Base-by-base conservation (phyloP, 768 basidiomycete species). In the Butyriboletus loyo region DNA sequence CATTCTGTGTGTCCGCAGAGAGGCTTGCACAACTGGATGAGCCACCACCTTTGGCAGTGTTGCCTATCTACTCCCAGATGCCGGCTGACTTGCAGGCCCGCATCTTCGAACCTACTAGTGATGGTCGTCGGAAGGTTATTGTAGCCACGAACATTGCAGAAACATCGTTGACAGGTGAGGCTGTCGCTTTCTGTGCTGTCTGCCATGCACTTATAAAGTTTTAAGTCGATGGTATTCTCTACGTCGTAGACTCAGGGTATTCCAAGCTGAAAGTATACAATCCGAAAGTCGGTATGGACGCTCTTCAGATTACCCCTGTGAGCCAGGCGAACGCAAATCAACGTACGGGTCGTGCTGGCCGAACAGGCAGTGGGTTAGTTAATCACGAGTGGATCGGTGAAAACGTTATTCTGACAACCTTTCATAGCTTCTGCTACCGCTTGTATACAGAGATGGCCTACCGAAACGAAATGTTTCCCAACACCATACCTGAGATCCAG, bases 41-140 rank as follows among this genome's bases (percentile, higher is more conserved):
- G 13, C 90, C 93, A 11, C 75, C 89, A 0, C 83, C 87, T 3
- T 73, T 98, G 24, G 86, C 94, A 1, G 85, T 98, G n/a, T 75
- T 99, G 28, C 97, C 97, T 7, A 99, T 98, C 57, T 98, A 99
- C 72, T 98, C 97, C 4, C 96, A 98, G 67, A 98, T 98, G 97
- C 97, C 97, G 10, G 97, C 97, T 7, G 97, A 98, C 74, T 74
- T 99, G 34, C 97, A 99, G 67, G 96, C 97, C 22, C 96, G 93
- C 69, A 99, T 99, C 55, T 98, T 98, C 62, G 89, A 94, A 52
- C 85, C 96, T 8, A 98, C 97, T 0, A 76, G 82, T 22, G 97
- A 99, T 69, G 97, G 97, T 3, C 79, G 97, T 41, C 77, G 97
- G 49, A 99, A 99, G 72, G 93, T 96, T 50, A 94, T 99, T 56